These are phyloP conservation scores for Raffaelea ambrosiae DNA, from an alignment of 2,329 filamentous ascomycete genomes.

Conservation along the genomic window DNA sequence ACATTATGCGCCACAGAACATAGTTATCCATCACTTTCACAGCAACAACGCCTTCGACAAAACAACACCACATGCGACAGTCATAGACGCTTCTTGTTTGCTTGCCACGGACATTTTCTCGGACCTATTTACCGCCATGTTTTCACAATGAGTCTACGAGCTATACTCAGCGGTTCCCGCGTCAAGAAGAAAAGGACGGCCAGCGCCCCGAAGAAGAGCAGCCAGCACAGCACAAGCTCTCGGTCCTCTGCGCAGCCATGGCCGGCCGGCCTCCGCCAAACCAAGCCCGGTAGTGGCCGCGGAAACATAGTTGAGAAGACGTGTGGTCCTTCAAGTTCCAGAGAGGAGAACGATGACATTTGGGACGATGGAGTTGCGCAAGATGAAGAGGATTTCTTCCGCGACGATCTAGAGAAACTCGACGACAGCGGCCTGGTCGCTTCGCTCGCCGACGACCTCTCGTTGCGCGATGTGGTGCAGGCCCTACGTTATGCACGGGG, in stretches of 20 bases:
- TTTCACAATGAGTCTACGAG: slow-evolving; percentile 14
- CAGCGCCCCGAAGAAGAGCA: too few relatives aligned
- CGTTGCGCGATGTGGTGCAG: slow-evolving; percentile 54
- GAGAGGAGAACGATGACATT: slow-evolving; percentile 8
- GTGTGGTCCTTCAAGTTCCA: too few relatives aligned
- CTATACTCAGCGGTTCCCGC: slow-evolving; percentile 15
- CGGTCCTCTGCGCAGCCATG: slow-evolving; percentile 12
- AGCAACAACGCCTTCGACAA: too few relatives aligned
- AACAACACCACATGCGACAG: too few relatives aligned
- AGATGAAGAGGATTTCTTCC: slow-evolving; percentile 24
- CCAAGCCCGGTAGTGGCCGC: slow-evolving; percentile 7
- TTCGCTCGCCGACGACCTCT: slow-evolving; percentile 45
- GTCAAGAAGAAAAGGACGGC: slow-evolving; percentile 2
- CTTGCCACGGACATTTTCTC: too few relatives aligned
- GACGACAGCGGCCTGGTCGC: slow-evolving; percentile 51
- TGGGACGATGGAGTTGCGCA: slow-evolving; percentile 19
- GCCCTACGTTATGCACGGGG: slow-evolving; percentile 53
- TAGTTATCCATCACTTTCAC: too few relatives aligned
- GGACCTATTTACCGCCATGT: slow-evolving; percentile 1
- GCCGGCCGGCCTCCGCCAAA: slow-evolving; percentile 11
- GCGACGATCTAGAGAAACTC: slow-evolving; percentile 36
- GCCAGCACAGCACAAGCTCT: neutral
- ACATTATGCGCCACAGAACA: too few relatives aligned
- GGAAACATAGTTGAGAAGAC: neutral
- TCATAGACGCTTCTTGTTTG: too few relatives aligned